These are phyloP conservation scores for Xylaria grammica DNA, from an alignment of 495 filamentous ascomycete genomes.

Conservation along the genomic window DNA sequence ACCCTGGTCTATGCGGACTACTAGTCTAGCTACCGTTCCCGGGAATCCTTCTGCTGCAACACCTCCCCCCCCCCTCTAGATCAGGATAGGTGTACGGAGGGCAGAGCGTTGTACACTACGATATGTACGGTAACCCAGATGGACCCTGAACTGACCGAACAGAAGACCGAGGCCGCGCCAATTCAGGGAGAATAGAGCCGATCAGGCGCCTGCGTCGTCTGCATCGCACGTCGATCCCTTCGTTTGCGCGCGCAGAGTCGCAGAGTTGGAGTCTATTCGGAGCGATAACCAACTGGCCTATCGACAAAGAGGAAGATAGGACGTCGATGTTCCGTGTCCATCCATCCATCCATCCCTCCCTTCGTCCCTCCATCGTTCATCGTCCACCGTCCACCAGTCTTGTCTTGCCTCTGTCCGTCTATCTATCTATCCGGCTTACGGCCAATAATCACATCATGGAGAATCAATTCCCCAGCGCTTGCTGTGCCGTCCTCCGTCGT, in stretches of 20 bases:
- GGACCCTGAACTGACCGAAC: slow-evolving; percentile 18
- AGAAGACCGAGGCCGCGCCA: neutral
- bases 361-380: too few species aligned
- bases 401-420: neutral
- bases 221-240: slow-evolving; percentile 12
- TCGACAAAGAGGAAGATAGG: neutral
- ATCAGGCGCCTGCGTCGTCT: slow-evolving; percentile 19
- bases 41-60: slow-evolving; percentile 23
- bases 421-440: neutral
- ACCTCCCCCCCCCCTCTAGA: slow-evolving; percentile 8
- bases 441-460: neutral
- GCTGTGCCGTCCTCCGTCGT: slow-evolving; percentile 11
- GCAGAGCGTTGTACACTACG: neutral
- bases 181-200: slow-evolving; percentile 6
- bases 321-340: slow-evolving; percentile 10
- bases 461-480: slow-evolving; percentile 1
- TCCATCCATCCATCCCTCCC: neutral
- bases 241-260: neutral
- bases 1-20: slow-evolving; percentile 3
- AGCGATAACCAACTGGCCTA: neutral
- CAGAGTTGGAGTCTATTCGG: slow-evolving; percentile 1
- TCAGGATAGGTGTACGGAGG: neutral
- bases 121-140: slow-evolving; percentile 7
- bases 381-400: too few species aligned
- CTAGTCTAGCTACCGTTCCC: slow-evolving; percentile 17